Conservation (phyloP, 2,329 filamentous ascomycete genomes). For the Monilinia laxa region DNA sequence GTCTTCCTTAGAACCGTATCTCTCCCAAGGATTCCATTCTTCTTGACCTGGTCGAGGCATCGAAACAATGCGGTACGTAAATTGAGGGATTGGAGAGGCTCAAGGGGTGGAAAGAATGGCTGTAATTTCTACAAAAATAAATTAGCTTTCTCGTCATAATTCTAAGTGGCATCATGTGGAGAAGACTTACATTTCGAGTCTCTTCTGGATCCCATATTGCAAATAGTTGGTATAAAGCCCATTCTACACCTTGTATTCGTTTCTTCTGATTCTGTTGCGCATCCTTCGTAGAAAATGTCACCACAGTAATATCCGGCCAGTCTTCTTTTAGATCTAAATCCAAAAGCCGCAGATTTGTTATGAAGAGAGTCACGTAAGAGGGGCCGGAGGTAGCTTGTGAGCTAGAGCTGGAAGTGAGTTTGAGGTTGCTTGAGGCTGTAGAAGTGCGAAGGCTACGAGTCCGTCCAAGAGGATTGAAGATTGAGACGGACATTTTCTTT, state of each 20-base stretch:
- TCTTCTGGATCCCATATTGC: slow-evolving; percentile 77
- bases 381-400: slow-evolving; percentile 40
- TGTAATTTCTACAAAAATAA: slow-evolving; percentile 68
- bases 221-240: slow-evolving; percentile 87
- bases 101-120: slow-evolving; percentile 86
- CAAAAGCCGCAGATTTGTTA: slow-evolving; percentile 81
- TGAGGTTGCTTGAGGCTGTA: slow-evolving; percentile 28
- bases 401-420: slow-evolving; percentile 26
- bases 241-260: slow-evolving; percentile 80
- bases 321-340: slow-evolving; percentile 73
- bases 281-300: slow-evolving; percentile 68
- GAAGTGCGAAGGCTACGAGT: slow-evolving; percentile 36
- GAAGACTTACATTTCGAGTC: slow-evolving; percentile 63
- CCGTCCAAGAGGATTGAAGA: slow-evolving; percentile 30
- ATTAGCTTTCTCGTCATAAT: not conserved
- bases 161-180: too few species aligned
- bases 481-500: slow-evolving; percentile 33
- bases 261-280: slow-evolving; percentile 74
- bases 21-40: slow-evolving; percentile 76
- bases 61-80: slow-evolving; percentile 81
- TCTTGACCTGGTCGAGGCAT: slow-evolving; percentile 81
- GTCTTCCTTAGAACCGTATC: slow-evolving; percentile 85
- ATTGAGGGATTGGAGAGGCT: slow-evolving; percentile 88
- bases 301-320: slow-evolving; percentile 73
- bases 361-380: slow-evolving; percentile 63